These are phyloP conservation scores for Silene uniflora DNA, from an alignment of 148 eudicot genomes.

Conservation along the genomic window DNA sequence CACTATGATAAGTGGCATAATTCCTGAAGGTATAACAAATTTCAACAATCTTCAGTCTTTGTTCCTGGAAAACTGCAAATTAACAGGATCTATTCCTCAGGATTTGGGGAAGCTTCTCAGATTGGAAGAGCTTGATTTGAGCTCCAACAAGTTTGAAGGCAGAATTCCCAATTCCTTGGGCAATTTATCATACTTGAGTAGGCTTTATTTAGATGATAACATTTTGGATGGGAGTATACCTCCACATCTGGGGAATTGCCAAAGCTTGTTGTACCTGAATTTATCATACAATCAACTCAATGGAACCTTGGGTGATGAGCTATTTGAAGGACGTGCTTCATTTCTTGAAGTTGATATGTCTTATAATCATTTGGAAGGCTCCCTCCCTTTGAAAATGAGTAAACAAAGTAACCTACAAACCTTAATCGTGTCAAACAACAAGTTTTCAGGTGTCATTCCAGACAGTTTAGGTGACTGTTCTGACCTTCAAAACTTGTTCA, in stretches of 20 bases:
- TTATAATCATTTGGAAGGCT: slow-evolving; percentile 30
- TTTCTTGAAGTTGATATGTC: slow-evolving; percentile 17
- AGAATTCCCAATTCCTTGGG: slow-evolving; percentile 29
- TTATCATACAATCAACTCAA: slow-evolving; percentile 26
- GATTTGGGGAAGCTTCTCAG: too few species aligned
- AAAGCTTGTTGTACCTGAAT: slow-evolving; percentile 15
- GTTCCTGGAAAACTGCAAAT: neutral
- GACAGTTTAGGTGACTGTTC: slow-evolving; percentile 23
- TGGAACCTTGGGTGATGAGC: slow-evolving; percentile 28
- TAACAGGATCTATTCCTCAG: slow-evolving; percentile 26
- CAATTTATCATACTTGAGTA: slow-evolving; percentile 13
- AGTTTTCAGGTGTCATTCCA: slow-evolving; percentile 35
- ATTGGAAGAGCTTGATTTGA: slow-evolving; percentile 9
- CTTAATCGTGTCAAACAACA: too few species aligned
- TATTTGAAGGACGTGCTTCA: slow-evolving; percentile 22
- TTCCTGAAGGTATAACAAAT: slow-evolving; percentile 25
- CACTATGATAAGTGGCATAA: slow-evolving; percentile 10
- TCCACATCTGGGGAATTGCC: slow-evolving; percentile 26
- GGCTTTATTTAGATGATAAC: slow-evolving; percentile 4
- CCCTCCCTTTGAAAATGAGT: slow-evolving; percentile 24
- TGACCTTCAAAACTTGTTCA: slow-evolving; percentile 9
- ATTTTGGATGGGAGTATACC: slow-evolving; percentile 23
- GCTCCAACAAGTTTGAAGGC: slow-evolving; percentile 27
- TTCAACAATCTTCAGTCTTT: slow-evolving; percentile 14
- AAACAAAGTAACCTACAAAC: slow-evolving; percentile 20